Evolutionary conservation across 495 filamentous ascomycete species (phyloP), one percentile per base, ranked within the genome.

Genomic region (Annulohypoxylon maeteangense): DNA sequence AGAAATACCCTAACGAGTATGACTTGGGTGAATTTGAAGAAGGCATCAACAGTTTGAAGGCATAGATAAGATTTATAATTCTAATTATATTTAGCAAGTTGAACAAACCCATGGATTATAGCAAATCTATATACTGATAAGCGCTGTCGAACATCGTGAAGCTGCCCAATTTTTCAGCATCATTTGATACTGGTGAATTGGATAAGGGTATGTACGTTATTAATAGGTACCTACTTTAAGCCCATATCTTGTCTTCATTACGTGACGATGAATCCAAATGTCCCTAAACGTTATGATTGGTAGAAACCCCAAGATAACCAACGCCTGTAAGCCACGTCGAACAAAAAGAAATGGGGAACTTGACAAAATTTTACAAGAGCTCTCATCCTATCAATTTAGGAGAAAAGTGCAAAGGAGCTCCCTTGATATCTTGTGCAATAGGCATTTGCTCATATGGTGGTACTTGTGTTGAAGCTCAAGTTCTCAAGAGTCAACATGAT

Each of bases 1-100:
- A 94, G 75, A 89, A 87, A 71, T 99, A 98, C 84, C 95, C 95
- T 0, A 88, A 91, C 8, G 95, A 99, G 82, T 99, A 99, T 81
- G 93, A 98, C 77, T 61, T 96, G 31, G 86, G 84, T 34, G 87
- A 89, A 61, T 95, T 88, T 81, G 91, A 97, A 75, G 90, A 86
- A 38, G 94, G 94, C 2, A 86, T 86, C 32, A 89, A 91, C 12
- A 92, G 90, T 53, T 74, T 95, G 50, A 75, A 79, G 10, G 47
- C 57, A 42, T 72, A 44, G 58, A n/a, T 12, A 22, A 14, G n/a
- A 32, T 57, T 34, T 34, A 45, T 60, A 11, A n/a, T 14, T 40
- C n/a, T 40, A 14, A 40, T 40, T 12, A 10, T 40, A 36, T 7
- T 11, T 42, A 14, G 1, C 22, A 0, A 31, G 2, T 32, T 45